Evolutionary conservation across 2,329 filamentous ascomycete genomes (phyloP).

Genomic region (Sarocladium brachiariae): DNA sequence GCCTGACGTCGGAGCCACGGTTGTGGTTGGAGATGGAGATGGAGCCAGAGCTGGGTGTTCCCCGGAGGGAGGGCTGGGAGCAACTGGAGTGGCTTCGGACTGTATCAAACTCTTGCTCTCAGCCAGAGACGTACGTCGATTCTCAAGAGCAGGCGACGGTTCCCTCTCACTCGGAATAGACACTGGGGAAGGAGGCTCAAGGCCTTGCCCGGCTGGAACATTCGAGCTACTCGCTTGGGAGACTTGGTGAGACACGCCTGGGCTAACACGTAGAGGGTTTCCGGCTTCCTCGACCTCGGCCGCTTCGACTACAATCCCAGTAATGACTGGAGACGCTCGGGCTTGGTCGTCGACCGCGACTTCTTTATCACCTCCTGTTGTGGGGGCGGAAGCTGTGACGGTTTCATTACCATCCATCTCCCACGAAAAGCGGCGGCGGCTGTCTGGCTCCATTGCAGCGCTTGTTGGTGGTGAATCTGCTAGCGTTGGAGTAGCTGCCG

Average conservation of each 20-base stretch:
- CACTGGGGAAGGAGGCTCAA: conserved; percentile 37
- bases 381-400: not conserved
- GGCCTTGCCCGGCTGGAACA: conserved; percentile 6
- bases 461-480: conserved; percentile 7
- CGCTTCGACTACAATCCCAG: not conserved
- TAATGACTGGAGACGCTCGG: not conserved
- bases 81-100: not conserved
- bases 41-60: not conserved
- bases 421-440: conserved; percentile 31
- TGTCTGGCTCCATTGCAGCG: conserved; percentile 5
- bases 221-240: conserved; percentile 24
- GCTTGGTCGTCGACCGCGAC: not conserved
- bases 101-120: conserved; percentile 1
- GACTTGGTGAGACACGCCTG: conserved; percentile 25
- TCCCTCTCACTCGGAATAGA: conserved; percentile 28
- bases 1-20: too few relatives aligned
- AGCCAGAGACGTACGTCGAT: not conserved
- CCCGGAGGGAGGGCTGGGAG: not conserved
- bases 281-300: not conserved
- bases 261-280: not conserved
- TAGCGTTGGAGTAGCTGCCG: conserved; percentile 9
- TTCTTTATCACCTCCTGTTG: not conserved
- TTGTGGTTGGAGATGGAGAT: not conserved
- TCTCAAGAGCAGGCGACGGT: not conserved
- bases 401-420: conserved; percentile 21